These are phyloP conservation scores for Draba incana DNA, from an alignment of 345 rosid species.

Conservation along the genomic window DNA sequence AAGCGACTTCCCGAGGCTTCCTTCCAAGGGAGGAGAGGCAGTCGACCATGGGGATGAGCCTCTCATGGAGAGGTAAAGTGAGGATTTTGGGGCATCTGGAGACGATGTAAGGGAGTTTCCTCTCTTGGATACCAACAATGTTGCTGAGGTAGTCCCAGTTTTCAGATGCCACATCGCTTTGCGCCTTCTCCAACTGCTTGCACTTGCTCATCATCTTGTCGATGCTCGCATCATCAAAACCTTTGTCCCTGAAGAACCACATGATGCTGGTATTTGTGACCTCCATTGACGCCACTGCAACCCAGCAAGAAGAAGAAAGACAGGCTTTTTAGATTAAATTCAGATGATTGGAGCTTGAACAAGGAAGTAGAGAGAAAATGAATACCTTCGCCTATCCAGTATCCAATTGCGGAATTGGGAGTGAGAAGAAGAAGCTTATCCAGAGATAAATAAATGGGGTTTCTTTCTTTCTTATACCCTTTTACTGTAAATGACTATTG, in stretches of 20 bases:
- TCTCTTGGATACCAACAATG: slow-evolving; percentile 68
- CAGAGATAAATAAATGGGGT: background rate
- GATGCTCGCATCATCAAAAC: slow-evolving; percentile 62
- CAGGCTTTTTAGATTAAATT: slow-evolving; percentile 16
- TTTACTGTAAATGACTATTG: background rate
- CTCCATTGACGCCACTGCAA: slow-evolving; percentile 47
- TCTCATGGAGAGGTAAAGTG: slow-evolving; percentile 58
- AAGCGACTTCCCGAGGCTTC: slow-evolving; percentile 61
- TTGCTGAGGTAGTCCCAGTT: slow-evolving; percentile 68
- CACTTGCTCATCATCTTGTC: slow-evolving; percentile 62
- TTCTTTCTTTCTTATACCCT: slow-evolving; percentile 10
- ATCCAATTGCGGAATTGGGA: slow-evolving; percentile 14
- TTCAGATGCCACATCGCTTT: slow-evolving; percentile 63
- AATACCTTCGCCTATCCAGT: slow-evolving; percentile 10
- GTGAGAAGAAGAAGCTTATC: background rate
- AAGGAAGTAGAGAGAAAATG: slow-evolving; percentile 21
- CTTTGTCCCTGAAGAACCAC: slow-evolving; percentile 71
- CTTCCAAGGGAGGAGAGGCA: slow-evolving; percentile 61
- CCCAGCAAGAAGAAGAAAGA: background rate
- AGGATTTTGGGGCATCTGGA: slow-evolving; percentile 78
- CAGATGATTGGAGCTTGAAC: slow-evolving; percentile 29
- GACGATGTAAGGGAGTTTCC: slow-evolving; percentile 68
- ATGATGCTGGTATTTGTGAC: slow-evolving; percentile 49
- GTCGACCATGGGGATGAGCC: slow-evolving; percentile 71
- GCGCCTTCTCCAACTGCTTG: slow-evolving; percentile 62